These are phyloP conservation scores for Boletus smithii DNA, from an alignment of 1,284 basidiomycete species.

Conservation along the genomic window DNA sequence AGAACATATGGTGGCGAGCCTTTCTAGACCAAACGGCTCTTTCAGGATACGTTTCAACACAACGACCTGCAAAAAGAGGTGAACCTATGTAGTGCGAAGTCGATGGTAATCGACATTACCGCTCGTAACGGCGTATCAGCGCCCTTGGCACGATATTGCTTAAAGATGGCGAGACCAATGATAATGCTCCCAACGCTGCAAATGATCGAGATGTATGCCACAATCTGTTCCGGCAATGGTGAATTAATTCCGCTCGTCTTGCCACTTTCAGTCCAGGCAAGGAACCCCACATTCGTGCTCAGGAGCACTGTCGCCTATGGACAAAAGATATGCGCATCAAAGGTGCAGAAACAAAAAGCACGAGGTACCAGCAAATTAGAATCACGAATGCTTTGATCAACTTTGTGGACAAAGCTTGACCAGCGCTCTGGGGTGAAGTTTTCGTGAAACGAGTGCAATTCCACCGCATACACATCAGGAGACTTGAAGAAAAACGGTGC, in stretches of 20 bases:
- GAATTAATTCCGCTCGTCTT: neutral
- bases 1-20: constrained; percentile 30
- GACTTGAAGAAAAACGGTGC: constrained; percentile 25
- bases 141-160: constrained; percentile 34
- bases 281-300: constrained; percentile 23
- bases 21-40: constrained; percentile 25
- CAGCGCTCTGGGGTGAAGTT: constrained; percentile 28
- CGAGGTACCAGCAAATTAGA: constrained; percentile 28
- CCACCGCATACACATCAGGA: constrained; percentile 29
- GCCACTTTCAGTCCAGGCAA: constrained; percentile 15
- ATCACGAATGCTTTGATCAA: constrained; percentile 30
- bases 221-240: constrained; percentile 24
- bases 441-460: constrained; percentile 27
- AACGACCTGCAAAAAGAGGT: constrained; percentile 19
- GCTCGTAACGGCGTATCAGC: constrained; percentile 34
- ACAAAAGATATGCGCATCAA: neutral
- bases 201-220: constrained; percentile 32
- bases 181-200: constrained; percentile 31
- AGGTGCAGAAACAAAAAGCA: neutral
- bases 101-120: constrained; percentile 10
- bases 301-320: constrained; percentile 31
- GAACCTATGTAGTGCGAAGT: neutral
- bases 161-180: constrained; percentile 30
- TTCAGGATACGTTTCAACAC: constrained; percentile 29
- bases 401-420: constrained; percentile 31